Base-by-base conservation (phyloP, 1,284 basidiomycete species). In the Tilletiopsis washingtonensis region DNA sequence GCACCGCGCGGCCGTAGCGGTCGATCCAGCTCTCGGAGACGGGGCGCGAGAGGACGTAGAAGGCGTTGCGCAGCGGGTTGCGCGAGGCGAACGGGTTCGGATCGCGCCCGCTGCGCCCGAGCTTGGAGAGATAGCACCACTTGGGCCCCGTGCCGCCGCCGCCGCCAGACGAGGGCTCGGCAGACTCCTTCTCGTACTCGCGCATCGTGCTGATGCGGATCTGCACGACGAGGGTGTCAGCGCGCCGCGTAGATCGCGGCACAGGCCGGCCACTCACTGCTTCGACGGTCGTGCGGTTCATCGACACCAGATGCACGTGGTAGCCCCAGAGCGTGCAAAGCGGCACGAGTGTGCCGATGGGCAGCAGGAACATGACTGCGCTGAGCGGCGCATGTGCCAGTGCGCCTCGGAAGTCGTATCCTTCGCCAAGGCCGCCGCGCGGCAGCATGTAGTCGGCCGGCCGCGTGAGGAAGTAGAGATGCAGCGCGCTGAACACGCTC, bases 221-320 rank as follows among this genome's bases (percentile, higher is more conserved):
- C 61, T 68, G 57, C n/a, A 7, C 21, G 21, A 40, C 3, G 14
- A 17, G 29, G 19, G 24, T 14, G 43, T 4, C 36, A n/a, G 5
- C 5, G 17, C 7, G 6, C 15, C 12, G 15, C n/a, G 14, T n/a
- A n/a, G 17, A 4, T 24, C 5, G n/a, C 26, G 23, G 23, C 14
- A 11, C 6, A 20, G 15, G n/a, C 6, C 4, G 15, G 24, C 5
- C n/a, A 27, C 48, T 51, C 39, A 58, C 50, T 32, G 52, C 47
- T 53, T 74, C 72, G 9, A 71, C 69, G 3, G 72, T 74, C 14
- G 61, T 65, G 9, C 69, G 52, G 41, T 73, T 73, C 19, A 62
- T 51, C 20, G 47, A 19, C 4, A 73, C 52, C 19, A 74, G 54
- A 17, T 64, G 53, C 2, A 60, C 42, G 24, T 74, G 72, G 47